A percentile compares a stretch with the other conserved stretches of the same genome.
These are phyloP conservation scores for Mortierella sp. DNA, from an alignment of 371 early-diverging fungal species.

Conservation along the genomic window DNA sequence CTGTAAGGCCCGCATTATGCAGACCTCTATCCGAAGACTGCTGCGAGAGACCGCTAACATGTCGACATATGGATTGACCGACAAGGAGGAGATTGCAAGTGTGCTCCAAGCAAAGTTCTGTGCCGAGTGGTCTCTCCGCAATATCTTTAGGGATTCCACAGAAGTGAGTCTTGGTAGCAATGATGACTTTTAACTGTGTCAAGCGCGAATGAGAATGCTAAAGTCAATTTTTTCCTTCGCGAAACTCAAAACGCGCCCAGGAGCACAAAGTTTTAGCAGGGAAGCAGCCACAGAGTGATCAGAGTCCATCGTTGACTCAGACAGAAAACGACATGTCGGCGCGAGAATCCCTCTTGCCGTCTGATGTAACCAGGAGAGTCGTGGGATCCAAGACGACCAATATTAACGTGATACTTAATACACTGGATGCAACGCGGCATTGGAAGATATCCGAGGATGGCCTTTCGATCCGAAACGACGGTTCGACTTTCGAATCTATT, in stretches of 20 bases:
- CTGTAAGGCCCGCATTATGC: slow-evolving; percentile 47
- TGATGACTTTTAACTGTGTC: not conserved
- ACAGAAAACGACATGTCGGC: slow-evolving; percentile 12
- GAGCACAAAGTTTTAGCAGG: not conserved
- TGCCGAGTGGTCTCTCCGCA: slow-evolving; percentile 50
- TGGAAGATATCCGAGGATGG: slow-evolving; percentile 58
- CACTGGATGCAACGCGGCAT: slow-evolving; percentile 54
- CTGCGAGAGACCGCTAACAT: slow-evolving; percentile 28
- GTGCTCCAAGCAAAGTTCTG: slow-evolving; percentile 50
- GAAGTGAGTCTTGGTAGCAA: slow-evolving; percentile 12
- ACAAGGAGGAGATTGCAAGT: slow-evolving; percentile 42
- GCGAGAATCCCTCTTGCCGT: slow-evolving; percentile 3
- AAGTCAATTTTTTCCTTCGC: not conserved
- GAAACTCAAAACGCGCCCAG: not conserved
- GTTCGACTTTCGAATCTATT: slow-evolving; percentile 56
- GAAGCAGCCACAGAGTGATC: not conserved
- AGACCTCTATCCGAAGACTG: slow-evolving; percentile 24
- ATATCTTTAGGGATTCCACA: slow-evolving; percentile 38
- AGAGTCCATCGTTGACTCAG: slow-evolving; percentile 8
- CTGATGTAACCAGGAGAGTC: not conserved
- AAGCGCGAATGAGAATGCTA: not conserved
- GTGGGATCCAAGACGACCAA: slow-evolving; percentile 4
- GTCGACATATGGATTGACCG: slow-evolving; percentile 28
- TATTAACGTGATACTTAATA: slow-evolving; percentile 55
- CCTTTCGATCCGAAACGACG: slow-evolving; percentile 53